These are phyloP conservation scores for Fusarium odoratissimum DNA, from an alignment of 2,329 filamentous ascomycete genomes.

Conservation along the genomic window DNA sequence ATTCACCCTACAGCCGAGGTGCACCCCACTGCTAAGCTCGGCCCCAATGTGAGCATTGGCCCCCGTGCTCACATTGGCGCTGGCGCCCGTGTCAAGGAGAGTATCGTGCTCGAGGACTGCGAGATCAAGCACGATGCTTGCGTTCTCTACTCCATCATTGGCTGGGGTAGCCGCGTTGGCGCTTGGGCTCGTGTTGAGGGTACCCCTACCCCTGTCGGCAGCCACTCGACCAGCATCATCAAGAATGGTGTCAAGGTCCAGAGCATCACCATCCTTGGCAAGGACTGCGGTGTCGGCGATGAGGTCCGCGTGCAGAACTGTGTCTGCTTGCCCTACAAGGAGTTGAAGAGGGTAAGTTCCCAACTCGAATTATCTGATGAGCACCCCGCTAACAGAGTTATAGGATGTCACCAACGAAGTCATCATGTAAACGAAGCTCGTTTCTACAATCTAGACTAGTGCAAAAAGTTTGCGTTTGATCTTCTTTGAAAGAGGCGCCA, in stretches of 20 bases:
- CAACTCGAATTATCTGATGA: background rate
- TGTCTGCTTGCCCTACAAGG: conserved; percentile 96
- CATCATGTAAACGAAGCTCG: conserved; percentile 77
- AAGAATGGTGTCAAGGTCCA: conserved; percentile 99
- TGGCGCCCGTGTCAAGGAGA: conserved; percentile 93
- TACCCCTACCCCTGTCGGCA: conserved; percentile 86
- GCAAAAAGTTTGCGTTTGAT: conserved; percentile 26
- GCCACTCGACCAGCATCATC: conserved; percentile 92
- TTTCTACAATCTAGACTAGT: conserved; percentile 22
- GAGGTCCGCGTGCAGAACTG: conserved; percentile 98
- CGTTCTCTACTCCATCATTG: conserved; percentile 94
- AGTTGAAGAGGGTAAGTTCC: conserved; percentile 85
- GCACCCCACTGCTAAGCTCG: conserved; percentile 94
- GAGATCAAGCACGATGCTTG: conserved; percentile 98
- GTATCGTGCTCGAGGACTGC: conserved; percentile 92
- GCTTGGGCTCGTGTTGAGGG: conserved; percentile 99
- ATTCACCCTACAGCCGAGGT: conserved; percentile 93
- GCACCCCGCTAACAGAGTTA: conserved; percentile 42
- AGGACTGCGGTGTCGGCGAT: conserved; percentile 93
- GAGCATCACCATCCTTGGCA: conserved; percentile 96
- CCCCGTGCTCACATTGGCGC: conserved; percentile 87
- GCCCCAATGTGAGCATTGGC: conserved; percentile 95
- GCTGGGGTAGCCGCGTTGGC: conserved; percentile 94
- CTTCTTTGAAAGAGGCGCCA: conserved; percentile 8
- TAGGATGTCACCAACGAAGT: conserved; percentile 88